Conservation (phyloP, 768 basidiomycete genomes). For the Nidula microcarpa region DNA sequence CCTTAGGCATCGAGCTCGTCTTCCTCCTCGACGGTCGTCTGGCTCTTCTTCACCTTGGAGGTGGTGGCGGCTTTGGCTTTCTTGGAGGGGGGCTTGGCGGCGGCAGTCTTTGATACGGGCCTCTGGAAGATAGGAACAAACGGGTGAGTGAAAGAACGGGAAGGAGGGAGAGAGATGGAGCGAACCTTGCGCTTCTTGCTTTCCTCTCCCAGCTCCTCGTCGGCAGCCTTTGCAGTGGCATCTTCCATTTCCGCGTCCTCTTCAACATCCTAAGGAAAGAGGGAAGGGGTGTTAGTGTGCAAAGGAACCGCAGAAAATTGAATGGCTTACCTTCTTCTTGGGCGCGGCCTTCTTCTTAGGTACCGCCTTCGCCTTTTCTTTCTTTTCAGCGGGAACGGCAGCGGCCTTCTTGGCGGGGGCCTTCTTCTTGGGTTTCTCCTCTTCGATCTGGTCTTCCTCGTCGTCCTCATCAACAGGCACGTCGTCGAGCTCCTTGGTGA, state of each 20-base stretch:
- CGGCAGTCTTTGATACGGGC: slow-evolving; percentile 31
- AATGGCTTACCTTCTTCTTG: slow-evolving; percentile 17
- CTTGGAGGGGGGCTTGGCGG: slow-evolving; percentile 46
- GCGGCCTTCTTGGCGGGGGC: slow-evolving; percentile 36
- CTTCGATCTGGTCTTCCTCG: slow-evolving; percentile 33
- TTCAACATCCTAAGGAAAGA: slow-evolving; percentile 13
- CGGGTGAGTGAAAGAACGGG: not conserved
- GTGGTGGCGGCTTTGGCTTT: slow-evolving; percentile 36
- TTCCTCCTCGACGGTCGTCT: slow-evolving; percentile 44
- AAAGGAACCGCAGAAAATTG: not conserved
- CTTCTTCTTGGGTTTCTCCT: slow-evolving; percentile 43
- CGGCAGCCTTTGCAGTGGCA: too few species aligned
- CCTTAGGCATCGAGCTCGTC: slow-evolving; percentile 25
- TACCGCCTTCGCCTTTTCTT: slow-evolving; percentile 5
- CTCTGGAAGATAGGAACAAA: slow-evolving; percentile 21
- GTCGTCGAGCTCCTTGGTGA: slow-evolving; percentile 35
- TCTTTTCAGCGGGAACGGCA: slow-evolving; percentile 2
- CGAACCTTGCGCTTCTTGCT: slow-evolving; percentile 73
- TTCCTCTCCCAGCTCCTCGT: slow-evolving; percentile 43
- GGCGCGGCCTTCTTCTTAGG: slow-evolving; percentile 21
- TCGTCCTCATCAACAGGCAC: slow-evolving; percentile 34
- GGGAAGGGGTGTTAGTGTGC: slow-evolving; percentile 24
- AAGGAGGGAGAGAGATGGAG: slow-evolving; percentile 2
- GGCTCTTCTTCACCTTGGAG: slow-evolving; percentile 44
- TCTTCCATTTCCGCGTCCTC: slow-evolving; percentile 41